Base-by-base conservation (phyloP, 192 early-diverging fungal genomes). In the Phlyctochytrium planicorne region DNA sequence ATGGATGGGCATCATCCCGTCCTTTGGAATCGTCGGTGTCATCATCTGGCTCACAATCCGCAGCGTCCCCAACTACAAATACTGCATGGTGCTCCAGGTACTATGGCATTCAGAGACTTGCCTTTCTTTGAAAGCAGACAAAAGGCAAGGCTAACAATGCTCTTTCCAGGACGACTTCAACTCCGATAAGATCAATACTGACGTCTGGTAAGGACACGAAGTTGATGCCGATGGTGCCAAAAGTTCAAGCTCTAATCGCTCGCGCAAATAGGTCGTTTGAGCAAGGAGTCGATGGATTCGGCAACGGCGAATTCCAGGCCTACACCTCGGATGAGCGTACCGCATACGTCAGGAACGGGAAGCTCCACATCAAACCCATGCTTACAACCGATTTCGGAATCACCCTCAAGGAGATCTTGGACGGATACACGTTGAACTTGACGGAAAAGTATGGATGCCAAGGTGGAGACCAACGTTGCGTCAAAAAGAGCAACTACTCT, bases 351-450 rank as follows among this genome's bases (percentile, higher is more conserved):
- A 65, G 74, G 27, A 70, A 88, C 34, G 87, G 87, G 17, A 50
- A 80, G 31, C 80, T 89, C 23, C 84, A 88, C 64, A 66, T 89
- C 53, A 73, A 80, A 16, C 88, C 88, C 3, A 87, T 86, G 2
- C 67, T 83, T 24, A 88, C 87, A 10, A 61, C 80, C 16, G 73
- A 83, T 25, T 74, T 65, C 25, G 40, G 40, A 47, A 47, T 47
- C 6, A 80, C 83, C 6, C 67, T 53, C 32, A 63, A 62, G 6
- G 73, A 75, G 2, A 62, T 86, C 25, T 70, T 63, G 25, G 64
- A 75, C 56, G 79, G 74, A 14, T 75, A 77, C 14, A 78, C 84
- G 34, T 64, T 75, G 37, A 63, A 79, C 47, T n/a, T 78, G 2
- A 61, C n/a, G 3, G 55, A 70, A 20, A 40, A 60, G 25, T 57